A percentile compares a stretch with the other conserved stretches of the same genome.
phyloP scores from a whole-genome alignment of 2,329 filamentous ascomycete species.

The Grosmannia clavigera region DNA sequence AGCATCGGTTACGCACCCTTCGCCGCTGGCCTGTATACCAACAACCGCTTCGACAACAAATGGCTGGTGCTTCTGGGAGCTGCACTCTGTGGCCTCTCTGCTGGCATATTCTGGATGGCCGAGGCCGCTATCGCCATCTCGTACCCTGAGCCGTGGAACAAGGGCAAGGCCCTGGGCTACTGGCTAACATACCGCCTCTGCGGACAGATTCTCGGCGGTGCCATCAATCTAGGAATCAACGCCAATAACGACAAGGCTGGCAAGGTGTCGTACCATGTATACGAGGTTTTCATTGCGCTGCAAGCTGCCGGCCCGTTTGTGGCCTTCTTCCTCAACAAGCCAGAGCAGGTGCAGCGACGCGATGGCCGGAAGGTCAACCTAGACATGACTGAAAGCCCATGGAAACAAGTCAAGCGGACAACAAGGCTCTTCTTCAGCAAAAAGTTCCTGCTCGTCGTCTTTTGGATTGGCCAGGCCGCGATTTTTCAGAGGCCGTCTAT shows the following conservation, averaged over 20 bases:
- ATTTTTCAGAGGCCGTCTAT: conserved; percentile 61
- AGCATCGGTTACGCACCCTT: conserved; percentile 55
- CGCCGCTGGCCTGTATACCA: conserved; percentile 58
- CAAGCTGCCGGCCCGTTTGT: conserved; percentile 55
- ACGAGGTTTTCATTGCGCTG: conserved; percentile 56
- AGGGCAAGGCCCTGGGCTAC: conserved; percentile 51
- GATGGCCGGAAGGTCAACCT: conserved; percentile 52
- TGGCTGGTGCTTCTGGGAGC: conserved; percentile 60
- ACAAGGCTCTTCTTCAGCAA: conserved; percentile 45
- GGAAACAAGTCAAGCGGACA: conserved; percentile 47
- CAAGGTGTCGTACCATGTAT: conserved; percentile 57
- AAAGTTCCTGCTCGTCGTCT: conserved; percentile 50
- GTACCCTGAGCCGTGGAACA: conserved; percentile 59
- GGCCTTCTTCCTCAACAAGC: conserved; percentile 48
- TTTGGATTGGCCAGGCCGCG: conserved; percentile 59
- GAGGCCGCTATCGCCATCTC: conserved; percentile 62
- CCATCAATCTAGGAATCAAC: conserved; percentile 59
- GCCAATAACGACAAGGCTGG: conserved; percentile 33
- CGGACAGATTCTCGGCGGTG: conserved; percentile 59
- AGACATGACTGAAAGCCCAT: conserved; percentile 41
- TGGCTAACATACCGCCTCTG: conserved; percentile 45
- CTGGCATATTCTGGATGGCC: conserved; percentile 64
- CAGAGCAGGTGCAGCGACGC: conserved; percentile 48
- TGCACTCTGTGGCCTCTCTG: conserved; percentile 55
- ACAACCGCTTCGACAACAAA: conserved; percentile 55